Evolutionary conservation across 2,329 filamentous ascomycete species (phyloP), one percentile per base, ranked within the genome.

Genomic region (Ascochyta lentis): DNA sequence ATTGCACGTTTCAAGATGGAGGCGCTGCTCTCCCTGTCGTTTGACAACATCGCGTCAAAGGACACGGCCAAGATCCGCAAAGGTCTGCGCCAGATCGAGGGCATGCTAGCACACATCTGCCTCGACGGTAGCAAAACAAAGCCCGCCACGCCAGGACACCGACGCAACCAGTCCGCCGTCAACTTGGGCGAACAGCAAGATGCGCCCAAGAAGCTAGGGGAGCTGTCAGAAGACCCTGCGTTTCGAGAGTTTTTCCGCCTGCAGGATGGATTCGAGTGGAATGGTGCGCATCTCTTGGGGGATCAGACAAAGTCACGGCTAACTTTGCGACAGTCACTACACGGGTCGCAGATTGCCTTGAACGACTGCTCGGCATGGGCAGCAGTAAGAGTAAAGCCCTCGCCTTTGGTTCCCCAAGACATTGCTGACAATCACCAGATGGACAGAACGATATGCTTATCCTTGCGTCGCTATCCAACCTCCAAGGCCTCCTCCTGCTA

Each of bases 241-340:
- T 98, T 97, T 73, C 83, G 91, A 64, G 92, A 97, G 77, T 98
- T 98, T 80, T 97, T 96, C 81, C 92, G 96, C 75, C 76, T 98
- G 63, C 95, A 99, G 76, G 93, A 98, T 72, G 91, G 93, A 3
- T 99, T 99, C 73, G 92, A 98, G 79, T 98, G 92, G 90, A 99
- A 99, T 79, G 84, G 86, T 88, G 74, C 56, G 78, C 39, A 26
- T 35, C 26, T 27, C 6, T 15, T 40, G 3, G 4, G 44, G 43
- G 26, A 35, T 27, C 15, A 31, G 45, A 48, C 22, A 23, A 35
- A 7, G 40, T 22, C 13, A 19, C 24, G 38, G 19, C 54, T 57
- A 35, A 58, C 41, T 15, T 26, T 40, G 40, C 27, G 26, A 39
- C 48, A 86, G 91, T 98, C 51, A 89, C 92, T 13, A 87, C 92